Percentiles rank a stretch among this genome's conserved stretches.
Evolutionary conservation across 305 asterid genomes (phyloP).

Genomic region (Euphrasia arctica): DNA sequence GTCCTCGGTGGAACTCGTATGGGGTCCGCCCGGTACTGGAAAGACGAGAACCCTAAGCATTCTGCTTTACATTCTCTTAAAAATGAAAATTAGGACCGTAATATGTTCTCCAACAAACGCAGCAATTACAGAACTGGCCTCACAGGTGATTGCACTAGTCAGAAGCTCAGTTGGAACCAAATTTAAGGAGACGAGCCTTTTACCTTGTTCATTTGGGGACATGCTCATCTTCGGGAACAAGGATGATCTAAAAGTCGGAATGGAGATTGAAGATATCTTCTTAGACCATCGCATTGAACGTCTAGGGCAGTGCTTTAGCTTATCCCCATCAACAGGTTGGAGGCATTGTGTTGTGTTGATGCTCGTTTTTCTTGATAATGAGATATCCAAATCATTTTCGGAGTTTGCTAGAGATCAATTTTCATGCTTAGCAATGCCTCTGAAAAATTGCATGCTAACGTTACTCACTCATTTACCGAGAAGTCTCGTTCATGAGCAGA

Average conservation of each 20-base stretch:
- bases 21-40: constrained; percentile 30
- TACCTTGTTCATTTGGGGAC: neutral
- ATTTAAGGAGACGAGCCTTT: no score
- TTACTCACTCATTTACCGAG: neutral
- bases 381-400: neutral
- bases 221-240: neutral
- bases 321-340: neutral
- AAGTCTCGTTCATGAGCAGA: neutral
- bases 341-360: neutral
- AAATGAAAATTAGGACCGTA: constrained; percentile 45
- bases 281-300: neutral
- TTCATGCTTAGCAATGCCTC: neutral
- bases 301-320: neutral
- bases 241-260: neutral
- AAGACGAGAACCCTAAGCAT: constrained; percentile 53
- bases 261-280: neutral
- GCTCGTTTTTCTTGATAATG: neutral
- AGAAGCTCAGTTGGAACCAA: neutral
- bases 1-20: constrained; percentile 33
- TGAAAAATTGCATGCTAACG: neutral
- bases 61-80: constrained; percentile 43
- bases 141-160: neutral
- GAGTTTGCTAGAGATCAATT: neutral
- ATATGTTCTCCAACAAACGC: constrained; percentile 65
- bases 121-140: constrained; percentile 38